These are phyloP conservation scores for Epithemia pelagica DNA, from an alignment of 108 stramenopile species.

Conservation along the genomic window DNA sequence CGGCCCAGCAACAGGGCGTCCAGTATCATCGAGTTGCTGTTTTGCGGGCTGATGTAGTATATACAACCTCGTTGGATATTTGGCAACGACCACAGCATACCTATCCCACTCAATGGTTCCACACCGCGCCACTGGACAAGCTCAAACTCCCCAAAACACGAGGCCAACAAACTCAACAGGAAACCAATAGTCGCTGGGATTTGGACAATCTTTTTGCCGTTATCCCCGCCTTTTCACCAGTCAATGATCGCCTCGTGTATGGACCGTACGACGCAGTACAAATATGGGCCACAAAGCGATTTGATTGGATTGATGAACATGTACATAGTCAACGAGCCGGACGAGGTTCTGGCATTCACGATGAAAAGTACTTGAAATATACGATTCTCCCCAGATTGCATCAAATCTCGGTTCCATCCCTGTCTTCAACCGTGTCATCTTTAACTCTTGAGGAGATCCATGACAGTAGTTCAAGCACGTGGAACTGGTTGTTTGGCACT, in stretches of 20 bases:
- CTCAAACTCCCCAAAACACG: not conserved
- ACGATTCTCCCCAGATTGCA: constrained; percentile 28
- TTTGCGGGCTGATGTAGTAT: constrained; percentile 43
- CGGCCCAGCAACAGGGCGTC: constrained; percentile 8
- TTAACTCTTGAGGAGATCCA: too few species aligned
- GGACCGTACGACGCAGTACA: constrained; percentile 37
- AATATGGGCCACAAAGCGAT: constrained; percentile 48
- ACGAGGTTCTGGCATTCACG: constrained; percentile 25
- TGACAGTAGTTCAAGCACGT: too few species aligned
- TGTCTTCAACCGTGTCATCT: too few species aligned
- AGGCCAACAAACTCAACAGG: not conserved
- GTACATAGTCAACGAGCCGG: not conserved
- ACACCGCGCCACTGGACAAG: not conserved
- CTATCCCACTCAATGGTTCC: not conserved
- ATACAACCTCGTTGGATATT: constrained; percentile 38
- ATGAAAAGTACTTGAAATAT: constrained; percentile 24
- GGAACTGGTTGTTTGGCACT: too few species aligned
- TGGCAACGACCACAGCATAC: constrained; percentile 12
- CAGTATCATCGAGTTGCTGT: constrained; percentile 34
- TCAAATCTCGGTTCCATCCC: too few species aligned
- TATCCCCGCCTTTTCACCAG: constrained; percentile 18
- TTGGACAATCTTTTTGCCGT: constrained; percentile 15
- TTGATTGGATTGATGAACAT: constrained; percentile 30
- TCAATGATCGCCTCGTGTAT: constrained; percentile 44
- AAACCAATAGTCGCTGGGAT: constrained; percentile 1